A percentile compares a stretch with the other conserved stretches of the same genome.
These are phyloP conservation scores for Monosporascus sp. DNA, from an alignment of 2,329 filamentous ascomycete genomes.

Conservation along the genomic window DNA sequence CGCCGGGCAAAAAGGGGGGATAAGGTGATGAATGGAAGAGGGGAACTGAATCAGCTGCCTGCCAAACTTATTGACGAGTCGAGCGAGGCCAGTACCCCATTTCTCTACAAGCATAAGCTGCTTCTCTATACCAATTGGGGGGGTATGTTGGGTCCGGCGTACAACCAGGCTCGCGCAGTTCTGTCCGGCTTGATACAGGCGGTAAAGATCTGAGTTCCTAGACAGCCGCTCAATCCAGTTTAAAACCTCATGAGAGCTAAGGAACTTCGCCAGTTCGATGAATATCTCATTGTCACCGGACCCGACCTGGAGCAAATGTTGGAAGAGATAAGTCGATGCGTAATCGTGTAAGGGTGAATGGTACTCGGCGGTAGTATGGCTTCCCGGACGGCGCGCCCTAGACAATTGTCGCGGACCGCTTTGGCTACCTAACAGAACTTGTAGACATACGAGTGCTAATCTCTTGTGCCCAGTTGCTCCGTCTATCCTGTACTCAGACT, in stretches of 20 bases:
- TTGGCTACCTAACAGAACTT: slow-evolving; percentile 7
- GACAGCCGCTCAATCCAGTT: slow-evolving; percentile 18
- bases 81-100: slow-evolving; percentile 18
- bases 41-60: slow-evolving; percentile 8
- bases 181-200: slow-evolving; percentile 17
- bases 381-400: not conserved
- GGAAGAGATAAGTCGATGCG: slow-evolving; percentile 17
- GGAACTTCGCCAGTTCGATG: slow-evolving; percentile 11
- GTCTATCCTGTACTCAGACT: slow-evolving; percentile 19
- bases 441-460: slow-evolving; percentile 20
- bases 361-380: too few relatives aligned
- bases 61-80: slow-evolving; percentile 17
- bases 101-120: slow-evolving; percentile 8
- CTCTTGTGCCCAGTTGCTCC: slow-evolving; percentile 14
- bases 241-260: slow-evolving; percentile 9
- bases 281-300: slow-evolving; percentile 11
- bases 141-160: slow-evolving; percentile 7
- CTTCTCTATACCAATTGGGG: slow-evolving; percentile 3
- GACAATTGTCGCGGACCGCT: not conserved
- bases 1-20: slow-evolving; percentile 20
- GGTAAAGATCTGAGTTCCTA: slow-evolving; percentile 9
- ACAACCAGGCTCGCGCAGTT: slow-evolving; percentile 7
- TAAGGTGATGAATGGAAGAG: slow-evolving; percentile 14
- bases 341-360: slow-evolving; percentile 9
- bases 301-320: slow-evolving; percentile 11